Percentiles rank a stretch among this genome's conserved stretches.
Evolutionary conservation across 2,329 filamentous ascomycete species (phyloP).

Genomic region (Fusarium nodosum): DNA sequence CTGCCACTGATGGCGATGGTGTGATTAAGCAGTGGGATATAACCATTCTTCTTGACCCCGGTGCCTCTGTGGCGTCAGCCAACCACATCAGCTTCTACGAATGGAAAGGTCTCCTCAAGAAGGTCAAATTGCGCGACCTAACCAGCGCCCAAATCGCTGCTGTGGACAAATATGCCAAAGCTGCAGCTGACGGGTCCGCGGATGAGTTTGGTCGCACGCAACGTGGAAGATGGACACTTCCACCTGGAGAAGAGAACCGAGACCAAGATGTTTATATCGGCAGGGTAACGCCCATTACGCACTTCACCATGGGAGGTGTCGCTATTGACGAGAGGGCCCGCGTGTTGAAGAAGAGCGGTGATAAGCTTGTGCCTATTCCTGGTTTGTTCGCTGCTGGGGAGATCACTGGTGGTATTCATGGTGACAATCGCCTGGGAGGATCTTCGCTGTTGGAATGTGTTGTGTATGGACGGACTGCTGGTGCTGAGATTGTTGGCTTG

Average conservation of each 20-base stretch:
- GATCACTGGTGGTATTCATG: constrained; percentile 74
- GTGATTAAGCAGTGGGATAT: constrained; percentile 68
- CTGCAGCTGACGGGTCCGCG: constrained; percentile 56
- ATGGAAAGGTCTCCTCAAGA: constrained; percentile 72
- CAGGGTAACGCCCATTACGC: constrained; percentile 71
- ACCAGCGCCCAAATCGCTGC: constrained; percentile 56
- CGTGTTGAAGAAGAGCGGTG: constrained; percentile 59
- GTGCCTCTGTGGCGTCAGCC: constrained; percentile 64
- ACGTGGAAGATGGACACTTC: constrained; percentile 69
- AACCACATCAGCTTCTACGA: constrained; percentile 73
- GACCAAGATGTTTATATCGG: constrained; percentile 71
- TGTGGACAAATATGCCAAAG: constrained; percentile 64
- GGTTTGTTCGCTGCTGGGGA: constrained; percentile 75
- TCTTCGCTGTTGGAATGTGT: constrained; percentile 74
- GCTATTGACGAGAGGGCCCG: constrained; percentile 67
- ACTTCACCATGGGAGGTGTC: constrained; percentile 77
- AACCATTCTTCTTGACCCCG: constrained; percentile 70
- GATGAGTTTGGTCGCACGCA: constrained; percentile 63
- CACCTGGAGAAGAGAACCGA: constrained; percentile 57
- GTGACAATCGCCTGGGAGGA: constrained; percentile 72
- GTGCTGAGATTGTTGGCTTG: constrained; percentile 48
- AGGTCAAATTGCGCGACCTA: constrained; percentile 67
- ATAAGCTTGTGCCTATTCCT: constrained; percentile 60
- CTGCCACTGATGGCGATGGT: constrained; percentile 49
- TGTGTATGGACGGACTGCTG: constrained; percentile 72